phyloP scores from a whole-genome alignment of 1,284 basidiomycete genomes.

The Chiua sp. region DNA sequence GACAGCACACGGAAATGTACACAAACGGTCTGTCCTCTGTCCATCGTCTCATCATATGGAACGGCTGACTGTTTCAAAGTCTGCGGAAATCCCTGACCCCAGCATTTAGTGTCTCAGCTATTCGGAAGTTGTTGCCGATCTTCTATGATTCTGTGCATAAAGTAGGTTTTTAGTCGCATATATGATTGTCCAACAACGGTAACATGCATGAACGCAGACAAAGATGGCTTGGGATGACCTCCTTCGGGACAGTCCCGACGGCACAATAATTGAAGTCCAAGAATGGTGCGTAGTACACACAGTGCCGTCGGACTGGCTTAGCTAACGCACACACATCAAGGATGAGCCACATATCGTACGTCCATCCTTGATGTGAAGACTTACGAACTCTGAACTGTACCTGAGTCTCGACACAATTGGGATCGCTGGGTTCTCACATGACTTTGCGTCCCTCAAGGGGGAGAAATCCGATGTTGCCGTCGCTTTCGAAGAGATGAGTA shows the following conservation, averaged over 20 bases:
- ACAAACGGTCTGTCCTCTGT: conserved; percentile 21
- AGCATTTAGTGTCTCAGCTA: conserved; percentile 51
- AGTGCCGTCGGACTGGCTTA: conserved; percentile 30
- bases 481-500: conserved; percentile 50
- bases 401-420: conserved; percentile 60
- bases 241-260: conserved; percentile 39
- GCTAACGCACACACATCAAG: conserved; percentile 41
- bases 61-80: conserved; percentile 30
- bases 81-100: conserved; percentile 50
- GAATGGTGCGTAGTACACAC: conserved; percentile 52
- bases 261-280: conserved; percentile 56
- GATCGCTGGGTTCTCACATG: conserved; percentile 63
- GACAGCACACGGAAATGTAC: conserved; percentile 22
- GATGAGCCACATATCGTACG: conserved; percentile 36
- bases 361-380: not conserved
- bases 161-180: conserved; percentile 6
- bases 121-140: conserved; percentile 45
- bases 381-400: not conserved
- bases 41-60: not conserved
- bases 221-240: conserved; percentile 56
- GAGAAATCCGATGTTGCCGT: conserved; percentile 47
- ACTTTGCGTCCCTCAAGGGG: conserved; percentile 61
- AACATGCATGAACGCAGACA: conserved; percentile 38
- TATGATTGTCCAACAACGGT: no score
- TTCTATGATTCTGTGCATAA: conserved; percentile 48